These are phyloP conservation scores for Tetrahymena borealis DNA, from an alignment of 73 alveolate genomes.

Conservation along the genomic window DNA sequence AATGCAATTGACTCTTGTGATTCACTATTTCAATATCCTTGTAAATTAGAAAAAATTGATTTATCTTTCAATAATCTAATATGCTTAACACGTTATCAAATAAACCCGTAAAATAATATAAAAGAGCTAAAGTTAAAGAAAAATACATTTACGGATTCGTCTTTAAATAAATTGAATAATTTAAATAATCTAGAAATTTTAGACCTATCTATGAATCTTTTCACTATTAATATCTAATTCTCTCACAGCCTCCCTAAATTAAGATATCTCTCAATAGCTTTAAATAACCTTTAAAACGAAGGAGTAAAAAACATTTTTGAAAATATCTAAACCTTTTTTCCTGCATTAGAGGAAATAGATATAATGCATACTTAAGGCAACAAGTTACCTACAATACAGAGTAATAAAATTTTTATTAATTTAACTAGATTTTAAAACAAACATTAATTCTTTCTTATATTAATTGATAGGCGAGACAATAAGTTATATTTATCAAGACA, in stretches of 20 bases:
- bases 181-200: neutral
- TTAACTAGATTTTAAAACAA: neutral
- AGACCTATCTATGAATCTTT: neutral
- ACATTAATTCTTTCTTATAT: neutral
- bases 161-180: neutral
- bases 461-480: neutral
- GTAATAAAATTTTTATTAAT: too few relatives aligned
- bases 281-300: neutral
- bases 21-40: neutral
- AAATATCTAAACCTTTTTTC: neutral
- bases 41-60: neutral
- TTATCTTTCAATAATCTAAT: neutral
- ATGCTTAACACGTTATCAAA: neutral
- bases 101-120: neutral
- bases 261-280: neutral
- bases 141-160: neutral
- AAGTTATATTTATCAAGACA: neutral
- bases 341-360: neutral
- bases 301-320: neutral
- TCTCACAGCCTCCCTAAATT: neutral
- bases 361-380: neutral
- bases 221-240: neutral
- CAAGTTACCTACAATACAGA: neutral
- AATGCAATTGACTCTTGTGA: neutral
- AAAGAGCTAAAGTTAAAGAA: neutral